Evolutionary conservation across 2,329 filamentous ascomycete species (phyloP), one percentile per base, ranked within the genome.

Genomic region (Pseudopyrenochaeta lycopersici): DNA sequence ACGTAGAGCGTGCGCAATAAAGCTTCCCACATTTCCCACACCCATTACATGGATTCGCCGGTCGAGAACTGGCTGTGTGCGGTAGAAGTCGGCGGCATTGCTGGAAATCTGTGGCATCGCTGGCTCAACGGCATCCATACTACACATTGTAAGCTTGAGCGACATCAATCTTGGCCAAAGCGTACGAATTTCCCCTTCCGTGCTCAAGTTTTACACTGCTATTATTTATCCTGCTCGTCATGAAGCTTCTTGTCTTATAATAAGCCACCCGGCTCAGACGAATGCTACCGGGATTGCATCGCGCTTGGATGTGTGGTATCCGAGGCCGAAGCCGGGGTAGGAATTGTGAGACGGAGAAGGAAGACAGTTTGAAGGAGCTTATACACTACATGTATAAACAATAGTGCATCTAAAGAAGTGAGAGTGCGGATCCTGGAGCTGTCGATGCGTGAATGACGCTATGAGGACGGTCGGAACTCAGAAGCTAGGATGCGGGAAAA

Each of bases 11-110:
- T 89, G 88, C 21, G 93, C 92, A 59, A 93, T 86, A 21, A 97
- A 85, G 38, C 86, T 86, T 12, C 92, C 93, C 11, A 97, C 81
- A 70, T 92, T 96, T 31, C 93, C 93, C 10, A 90, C 72, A 10
- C 94, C 93, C 2, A 97, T 78, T 42, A 97, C 83, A 68, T 95
- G 87, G 20, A 75, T 70, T 2, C 72, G 64, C 32, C 66, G 63
- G 43, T 75, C 63, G 29, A 64, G 33, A 3, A 70, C 66, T 10
- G 67, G 62, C 32, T 66, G 49, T 6, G 50, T 50, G 51, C 73
- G 71, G 55, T 75, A 75, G 62, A 75, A 74, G 41, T 67, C 65
- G 51, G 70, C 60, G 4, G 67, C 50, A 40, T 57, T 62, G 39
- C 40, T 45, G 29, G 17, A 42, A 21, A 18, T 40, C 15, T 14